Conservation (phyloP, 345 rosid genomes). For the Camelina laxa region DNA sequence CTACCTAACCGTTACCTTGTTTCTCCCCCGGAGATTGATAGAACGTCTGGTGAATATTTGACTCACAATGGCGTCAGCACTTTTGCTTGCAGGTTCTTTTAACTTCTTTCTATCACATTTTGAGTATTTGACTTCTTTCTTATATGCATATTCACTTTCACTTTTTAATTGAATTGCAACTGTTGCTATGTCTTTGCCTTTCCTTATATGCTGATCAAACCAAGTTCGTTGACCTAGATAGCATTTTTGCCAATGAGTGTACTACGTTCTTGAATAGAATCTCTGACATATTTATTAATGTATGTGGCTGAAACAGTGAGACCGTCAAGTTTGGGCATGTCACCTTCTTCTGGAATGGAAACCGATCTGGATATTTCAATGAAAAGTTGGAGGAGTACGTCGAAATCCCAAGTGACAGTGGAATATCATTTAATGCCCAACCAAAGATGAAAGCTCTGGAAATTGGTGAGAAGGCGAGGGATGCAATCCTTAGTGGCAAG, state of each 20-base stretch:
- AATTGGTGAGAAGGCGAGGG: slow-evolving; percentile 86
- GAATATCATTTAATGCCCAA: slow-evolving; percentile 85
- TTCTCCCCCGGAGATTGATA: slow-evolving; percentile 95
- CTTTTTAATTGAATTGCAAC: too few species aligned
- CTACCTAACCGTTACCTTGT: slow-evolving; percentile 87
- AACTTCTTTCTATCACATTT: not conserved
- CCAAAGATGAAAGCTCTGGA: slow-evolving; percentile 97
- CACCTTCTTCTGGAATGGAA: slow-evolving; percentile 99
- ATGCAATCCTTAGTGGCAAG: slow-evolving; percentile 80
- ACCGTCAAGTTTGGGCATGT: slow-evolving; percentile 98
- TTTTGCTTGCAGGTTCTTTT: slow-evolving; percentile 82
- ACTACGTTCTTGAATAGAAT: not conserved
- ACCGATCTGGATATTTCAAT: slow-evolving; percentile 88
- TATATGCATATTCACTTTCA: not conserved
- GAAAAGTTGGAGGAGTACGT: slow-evolving; percentile 81
- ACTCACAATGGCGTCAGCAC: slow-evolving; percentile 77
- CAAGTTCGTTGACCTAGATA: not conserved
- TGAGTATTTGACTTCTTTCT: not conserved
- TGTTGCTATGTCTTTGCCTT: not conserved
- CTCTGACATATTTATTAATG: not conserved
- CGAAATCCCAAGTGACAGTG: slow-evolving; percentile 93
- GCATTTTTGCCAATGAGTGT: not conserved
- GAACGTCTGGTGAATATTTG: slow-evolving; percentile 96
- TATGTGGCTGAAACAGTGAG: slow-evolving; percentile 57
- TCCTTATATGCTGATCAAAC: not conserved